These are phyloP conservation scores for Apocynum venetum DNA, from an alignment of 257 asterid species.

Conservation along the genomic window DNA sequence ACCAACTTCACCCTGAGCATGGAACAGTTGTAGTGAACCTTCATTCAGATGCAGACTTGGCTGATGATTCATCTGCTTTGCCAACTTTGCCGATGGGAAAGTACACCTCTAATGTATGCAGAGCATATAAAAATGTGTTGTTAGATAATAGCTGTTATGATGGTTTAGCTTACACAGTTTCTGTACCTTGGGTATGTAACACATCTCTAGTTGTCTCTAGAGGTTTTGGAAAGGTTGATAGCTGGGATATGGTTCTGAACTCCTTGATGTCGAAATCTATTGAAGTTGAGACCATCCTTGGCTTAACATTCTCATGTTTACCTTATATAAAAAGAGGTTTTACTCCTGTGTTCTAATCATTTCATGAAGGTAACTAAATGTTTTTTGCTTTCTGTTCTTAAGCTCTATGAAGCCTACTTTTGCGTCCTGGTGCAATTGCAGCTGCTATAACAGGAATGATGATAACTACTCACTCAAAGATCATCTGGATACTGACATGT, in stretches of 20 bases:
- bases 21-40: conserved; percentile 86
- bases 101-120: conserved; percentile 45
- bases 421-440: no score
- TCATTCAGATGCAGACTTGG: conserved; percentile 53
- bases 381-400: background rate
- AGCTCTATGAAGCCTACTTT: background rate
- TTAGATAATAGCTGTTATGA: conserved; percentile 26
- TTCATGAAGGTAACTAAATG: background rate
- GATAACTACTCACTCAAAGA: no score
- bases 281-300: conserved; percentile 50
- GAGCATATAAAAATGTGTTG: conserved; percentile 48
- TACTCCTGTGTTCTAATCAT: conserved; percentile 31
- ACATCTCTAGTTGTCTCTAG: conserved; percentile 64
- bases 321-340: conserved; percentile 61
- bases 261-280: conserved; percentile 38
- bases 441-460: background rate
- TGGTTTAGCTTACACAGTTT: conserved; percentile 57
- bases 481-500: no score
- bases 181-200: conserved; percentile 85
- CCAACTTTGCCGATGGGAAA: conserved; percentile 43
- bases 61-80: conserved; percentile 15
- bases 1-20: conserved; percentile 63
- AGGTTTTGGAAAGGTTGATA: conserved; percentile 35
- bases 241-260: conserved; percentile 35
- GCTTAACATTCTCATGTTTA: conserved; percentile 69